phyloP scores from a whole-genome alignment of 805 yeast genomes.

The Wickerhamiella nectarea region DNA sequence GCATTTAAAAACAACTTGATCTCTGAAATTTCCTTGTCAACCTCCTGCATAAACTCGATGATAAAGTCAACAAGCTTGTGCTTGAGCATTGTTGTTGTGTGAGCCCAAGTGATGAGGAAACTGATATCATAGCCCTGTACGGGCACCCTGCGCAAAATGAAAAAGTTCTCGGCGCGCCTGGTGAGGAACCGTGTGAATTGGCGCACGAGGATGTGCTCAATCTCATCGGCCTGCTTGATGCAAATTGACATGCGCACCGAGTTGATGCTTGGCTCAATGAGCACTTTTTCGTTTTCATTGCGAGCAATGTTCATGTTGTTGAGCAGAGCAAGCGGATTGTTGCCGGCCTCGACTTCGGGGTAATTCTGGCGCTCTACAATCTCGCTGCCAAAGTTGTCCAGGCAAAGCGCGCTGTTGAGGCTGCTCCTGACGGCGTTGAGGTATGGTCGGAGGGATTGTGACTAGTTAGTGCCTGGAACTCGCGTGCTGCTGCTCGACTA shows the following conservation, averaged over 20 bases:
- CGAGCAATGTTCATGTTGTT: constrained; percentile 85
- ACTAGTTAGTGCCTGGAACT: constrained; percentile 32
- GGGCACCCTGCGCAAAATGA: constrained; percentile 82
- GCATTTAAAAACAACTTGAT: constrained; percentile 95
- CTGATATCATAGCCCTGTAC: constrained; percentile 86
- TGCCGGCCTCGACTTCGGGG: constrained; percentile 84
- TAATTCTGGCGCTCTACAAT: constrained; percentile 92
- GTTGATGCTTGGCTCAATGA: constrained; percentile 89
- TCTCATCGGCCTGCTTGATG: constrained; percentile 95
- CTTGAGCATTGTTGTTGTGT: constrained; percentile 90
- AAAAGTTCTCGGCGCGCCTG: constrained; percentile 89
- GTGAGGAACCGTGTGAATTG: constrained; percentile 89
- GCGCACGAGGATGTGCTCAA: constrained; percentile 86
- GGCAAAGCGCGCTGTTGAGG: constrained; percentile 80
- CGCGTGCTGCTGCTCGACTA: background rate
- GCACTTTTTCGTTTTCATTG: constrained; percentile 82
- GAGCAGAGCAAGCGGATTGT: constrained; percentile 69
- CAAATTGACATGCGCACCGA: constrained; percentile 81
- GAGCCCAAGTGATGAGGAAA: constrained; percentile 83
- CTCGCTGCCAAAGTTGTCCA: constrained; percentile 90
- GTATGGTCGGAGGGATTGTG: constrained; percentile 94
- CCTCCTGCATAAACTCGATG: constrained; percentile 98
- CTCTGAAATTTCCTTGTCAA: constrained; percentile 95
- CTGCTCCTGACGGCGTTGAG: constrained; percentile 87
- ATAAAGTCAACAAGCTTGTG: constrained; percentile 91